A percentile compares a stretch with the other conserved stretches of the same genome.
These are phyloP conservation scores for Bacterosira constricta DNA, from an alignment of 108 stramenopile genomes.

Conservation along the genomic window DNA sequence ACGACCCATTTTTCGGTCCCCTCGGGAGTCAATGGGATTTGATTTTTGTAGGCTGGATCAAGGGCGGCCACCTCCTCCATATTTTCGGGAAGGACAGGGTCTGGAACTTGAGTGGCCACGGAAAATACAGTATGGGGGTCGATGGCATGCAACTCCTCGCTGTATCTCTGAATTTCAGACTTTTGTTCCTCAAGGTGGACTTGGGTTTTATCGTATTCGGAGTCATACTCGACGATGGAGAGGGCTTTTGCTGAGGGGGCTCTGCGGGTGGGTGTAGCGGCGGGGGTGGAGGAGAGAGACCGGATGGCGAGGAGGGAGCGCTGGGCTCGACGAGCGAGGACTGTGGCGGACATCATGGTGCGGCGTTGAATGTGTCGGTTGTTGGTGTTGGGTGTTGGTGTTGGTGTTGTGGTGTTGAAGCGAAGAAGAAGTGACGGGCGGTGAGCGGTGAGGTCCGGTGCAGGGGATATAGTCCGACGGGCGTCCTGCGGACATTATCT, in stretches of 20 bases:
- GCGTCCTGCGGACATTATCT: no score
- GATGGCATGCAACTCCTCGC: slow-evolving; percentile 32
- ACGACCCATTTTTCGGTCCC: slow-evolving; percentile 70
- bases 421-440: no score
- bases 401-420: no score
- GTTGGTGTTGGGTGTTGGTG: no score
- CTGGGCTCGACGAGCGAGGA: slow-evolving; percentile 36
- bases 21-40: slow-evolving; percentile 54
- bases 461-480: no score
- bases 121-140: slow-evolving; percentile 48
- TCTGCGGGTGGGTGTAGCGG: slow-evolving; percentile 15
- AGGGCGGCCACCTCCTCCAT: slow-evolving; percentile 75
- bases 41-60: slow-evolving; percentile 66
- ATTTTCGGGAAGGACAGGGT: slow-evolving; percentile 73
- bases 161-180: slow-evolving; percentile 41
- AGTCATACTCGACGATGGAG: slow-evolving; percentile 34
- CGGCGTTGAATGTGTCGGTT: no score
- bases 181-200: slow-evolving; percentile 36
- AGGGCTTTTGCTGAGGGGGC: slow-evolving; percentile 41
- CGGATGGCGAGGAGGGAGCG: slow-evolving; percentile 27
- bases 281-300: slow-evolving; percentile 28
- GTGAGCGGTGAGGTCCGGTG: no score
- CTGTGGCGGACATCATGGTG: slow-evolving; percentile 32
- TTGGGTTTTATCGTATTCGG: slow-evolving; percentile 35
- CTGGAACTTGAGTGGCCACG: slow-evolving; percentile 50